Conservation (phyloP, 257 asterid genomes). For the Pogostemon cablin region DNA sequence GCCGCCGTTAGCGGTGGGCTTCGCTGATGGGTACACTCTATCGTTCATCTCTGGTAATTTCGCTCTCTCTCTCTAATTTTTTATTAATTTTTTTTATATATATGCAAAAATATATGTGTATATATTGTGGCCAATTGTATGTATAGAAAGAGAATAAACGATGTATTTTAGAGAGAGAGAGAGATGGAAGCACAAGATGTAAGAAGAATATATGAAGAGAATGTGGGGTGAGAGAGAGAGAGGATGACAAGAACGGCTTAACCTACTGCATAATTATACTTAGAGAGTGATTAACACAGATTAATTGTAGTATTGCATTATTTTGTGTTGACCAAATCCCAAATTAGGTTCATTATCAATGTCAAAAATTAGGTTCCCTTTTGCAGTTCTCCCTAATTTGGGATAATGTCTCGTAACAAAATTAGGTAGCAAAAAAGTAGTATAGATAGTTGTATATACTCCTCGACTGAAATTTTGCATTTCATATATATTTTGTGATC, state of each 20-base stretch:
- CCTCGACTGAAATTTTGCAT: no score
- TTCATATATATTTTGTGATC: no score
- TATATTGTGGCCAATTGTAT: slow-evolving; percentile 2
- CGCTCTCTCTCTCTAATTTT: not conserved
- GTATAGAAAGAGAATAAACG: slow-evolving; percentile 22
- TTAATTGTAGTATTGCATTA: not conserved
- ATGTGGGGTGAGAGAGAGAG: not conserved
- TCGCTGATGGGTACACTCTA: slow-evolving; percentile 65
- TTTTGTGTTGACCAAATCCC: slow-evolving; percentile 29
- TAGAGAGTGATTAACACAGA: slow-evolving; percentile 12
- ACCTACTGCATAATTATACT: slow-evolving; percentile 38
- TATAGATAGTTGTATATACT: not conserved
- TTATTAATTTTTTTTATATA: slow-evolving; percentile 12
- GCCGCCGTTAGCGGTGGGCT: slow-evolving; percentile 45
- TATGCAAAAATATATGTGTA: slow-evolving; percentile 17
- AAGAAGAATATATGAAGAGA: slow-evolving; percentile 30
- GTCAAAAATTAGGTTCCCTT: slow-evolving; percentile 34
- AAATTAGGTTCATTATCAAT: slow-evolving; percentile 35
- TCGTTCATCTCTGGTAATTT: slow-evolving; percentile 53
- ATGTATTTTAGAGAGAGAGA: slow-evolving; percentile 33
- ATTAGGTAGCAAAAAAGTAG: not conserved
- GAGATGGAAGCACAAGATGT: slow-evolving; percentile 24
- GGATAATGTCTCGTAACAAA: not conserved
- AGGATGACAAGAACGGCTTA: slow-evolving; percentile 40
- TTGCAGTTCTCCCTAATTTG: slow-evolving; percentile 19